Base-by-base conservation (phyloP, 179 eudicot species). In the Gypsophila paniculata region DNA sequence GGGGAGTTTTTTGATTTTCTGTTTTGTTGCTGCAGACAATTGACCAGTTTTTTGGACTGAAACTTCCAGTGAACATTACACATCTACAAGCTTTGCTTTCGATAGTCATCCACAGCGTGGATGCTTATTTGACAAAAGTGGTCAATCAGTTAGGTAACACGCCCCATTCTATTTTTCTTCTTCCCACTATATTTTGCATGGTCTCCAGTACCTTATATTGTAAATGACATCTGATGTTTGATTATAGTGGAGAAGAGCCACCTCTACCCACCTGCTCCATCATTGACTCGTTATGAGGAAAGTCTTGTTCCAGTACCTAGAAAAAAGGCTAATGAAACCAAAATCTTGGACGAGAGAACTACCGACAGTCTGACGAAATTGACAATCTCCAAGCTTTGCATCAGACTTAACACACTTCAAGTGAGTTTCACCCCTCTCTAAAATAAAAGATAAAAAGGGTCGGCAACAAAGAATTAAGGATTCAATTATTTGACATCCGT, bases 201-300 rank as follows among this genome's bases (percentile, higher is more conserved):
- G 34, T 48, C 19, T 17, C 17, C 18, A 21, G 39, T 38, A 29
- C 2, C 61, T 70, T 58, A 22, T 55, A 39, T 19, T 42, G 21
- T 75, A n/a, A 79, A 34, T 34, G 61, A 19, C 46, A 61, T 29
- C 32, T 34, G 59, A 60, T 74, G 29, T 32, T 29, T 51, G 61
- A 46, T 36, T 87, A 87, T 91, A 93, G 98, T 85, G 83, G 92
- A 87, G 25, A 85, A 83, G 81, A 85, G 79, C 73, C 84, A 82
- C 67, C 81, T 93, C 26, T 91, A 87, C 78, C 98, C 98, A 39
- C 70, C 86, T 76, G 72, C 81, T 78, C 98, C 97, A 72, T 80
- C 98, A 51, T 76, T 93, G 86, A 91, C 98, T 26, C 98, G 91
- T 36, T 89, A 89, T 78, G 89, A 84, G 84, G 98, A 93, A 77